phyloP scores from a whole-genome alignment of 2,329 filamentous ascomycete species.

The Taxawa tesnikishii region DNA sequence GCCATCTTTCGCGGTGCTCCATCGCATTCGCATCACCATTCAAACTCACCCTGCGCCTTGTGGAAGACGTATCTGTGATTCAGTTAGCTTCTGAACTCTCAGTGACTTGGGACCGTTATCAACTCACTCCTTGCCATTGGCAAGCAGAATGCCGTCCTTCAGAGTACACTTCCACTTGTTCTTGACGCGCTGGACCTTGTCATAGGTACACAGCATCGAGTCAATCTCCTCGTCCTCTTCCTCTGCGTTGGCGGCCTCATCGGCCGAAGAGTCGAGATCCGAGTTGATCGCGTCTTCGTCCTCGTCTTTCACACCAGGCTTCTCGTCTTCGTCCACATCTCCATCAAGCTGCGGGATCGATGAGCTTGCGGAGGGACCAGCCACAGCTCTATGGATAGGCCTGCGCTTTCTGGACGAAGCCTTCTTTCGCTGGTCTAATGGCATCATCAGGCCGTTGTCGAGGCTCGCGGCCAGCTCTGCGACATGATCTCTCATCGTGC shows the following conservation, averaged over 20 bases:
- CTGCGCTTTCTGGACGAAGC: constrained; percentile 20
- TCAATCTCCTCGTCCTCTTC: constrained; percentile 81
- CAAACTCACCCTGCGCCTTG: constrained; percentile 93
- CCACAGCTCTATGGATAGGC: background rate
- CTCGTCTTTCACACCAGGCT: constrained; percentile 30
- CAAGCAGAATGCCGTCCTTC: constrained; percentile 89
- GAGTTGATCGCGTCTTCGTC: constrained; percentile 98
- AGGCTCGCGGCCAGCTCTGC: constrained; percentile 53
- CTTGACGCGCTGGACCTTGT: constrained; percentile 98
- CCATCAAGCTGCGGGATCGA: constrained; percentile 41
- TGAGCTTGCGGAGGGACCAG: constrained; percentile 1
- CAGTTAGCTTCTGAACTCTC: constrained; percentile 14
- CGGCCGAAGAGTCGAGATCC: constrained; percentile 91
- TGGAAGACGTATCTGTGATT: constrained; percentile 72
- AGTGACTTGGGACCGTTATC: background rate
- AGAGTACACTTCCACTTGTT: constrained; percentile 96
- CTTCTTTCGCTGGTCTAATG: constrained; percentile 43
- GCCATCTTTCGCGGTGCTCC: too few species aligned
- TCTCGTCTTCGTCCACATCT: constrained; percentile 39
- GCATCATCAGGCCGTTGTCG: constrained; percentile 67
- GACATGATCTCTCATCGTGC: constrained; percentile 56
- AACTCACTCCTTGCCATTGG: constrained; percentile 75
- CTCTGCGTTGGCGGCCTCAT: constrained; percentile 45
- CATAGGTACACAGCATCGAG: constrained; percentile 95
- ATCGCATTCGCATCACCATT: constrained; percentile 88